Evolutionary conservation across 352 stramenopile species (phyloP).

Genomic region (Phytophthora pistaciae): DNA sequence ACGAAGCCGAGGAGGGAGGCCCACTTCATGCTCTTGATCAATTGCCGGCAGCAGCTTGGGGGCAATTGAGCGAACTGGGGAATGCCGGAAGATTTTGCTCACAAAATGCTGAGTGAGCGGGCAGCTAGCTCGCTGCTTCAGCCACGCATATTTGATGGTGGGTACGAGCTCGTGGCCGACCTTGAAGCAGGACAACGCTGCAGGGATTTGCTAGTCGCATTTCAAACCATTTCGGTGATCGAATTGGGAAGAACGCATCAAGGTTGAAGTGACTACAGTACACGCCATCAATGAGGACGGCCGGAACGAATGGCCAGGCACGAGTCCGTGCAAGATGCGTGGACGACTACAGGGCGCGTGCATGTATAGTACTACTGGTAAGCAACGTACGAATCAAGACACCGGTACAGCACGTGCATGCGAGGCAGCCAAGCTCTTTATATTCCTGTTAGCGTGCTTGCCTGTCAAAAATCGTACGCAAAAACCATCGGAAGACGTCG

Average conservation of each 20-base stretch:
- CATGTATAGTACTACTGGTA: too few relatives aligned
- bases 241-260: conserved; percentile 1
- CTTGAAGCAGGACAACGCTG: conserved; percentile 16
- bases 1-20: conserved; percentile 10
- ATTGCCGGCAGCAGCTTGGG: background rate
- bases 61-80: conserved; percentile 3
- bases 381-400: too few relatives aligned
- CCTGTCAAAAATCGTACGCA: background rate
- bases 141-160: conserved; percentile 30
- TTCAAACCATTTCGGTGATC: conserved; percentile 18
- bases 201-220: conserved; percentile 9
- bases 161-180: conserved; percentile 5
- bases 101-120: background rate
- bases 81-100: conserved; percentile 1
- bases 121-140: conserved; percentile 7
- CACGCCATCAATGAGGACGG: too few relatives aligned
- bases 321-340: too few relatives aligned
- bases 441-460: conserved; percentile 18
- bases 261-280: too few relatives aligned
- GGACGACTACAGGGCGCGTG: too few relatives aligned
- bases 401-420: background rate
- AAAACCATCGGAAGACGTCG: too few relatives aligned
- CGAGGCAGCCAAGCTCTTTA: conserved; percentile 10
- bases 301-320: too few relatives aligned
- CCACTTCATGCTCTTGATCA: conserved; percentile 19